Percentiles rank a stretch among this genome's conserved stretches.
Conservation (phyloP, 345 rosid species). For the Hibiscus tridactylites region DNA sequence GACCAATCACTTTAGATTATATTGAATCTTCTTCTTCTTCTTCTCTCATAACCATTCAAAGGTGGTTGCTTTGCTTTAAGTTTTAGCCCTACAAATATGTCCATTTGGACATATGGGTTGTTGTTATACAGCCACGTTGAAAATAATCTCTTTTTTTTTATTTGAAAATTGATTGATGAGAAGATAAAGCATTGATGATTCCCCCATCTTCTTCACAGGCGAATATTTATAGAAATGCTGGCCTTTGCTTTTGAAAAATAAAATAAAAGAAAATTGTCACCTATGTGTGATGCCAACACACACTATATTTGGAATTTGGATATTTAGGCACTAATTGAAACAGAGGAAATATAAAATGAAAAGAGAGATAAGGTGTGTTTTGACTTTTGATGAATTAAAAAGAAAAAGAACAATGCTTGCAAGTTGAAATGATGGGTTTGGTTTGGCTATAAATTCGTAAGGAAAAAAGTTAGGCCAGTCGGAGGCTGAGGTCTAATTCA, state of each 20-base stretch:
- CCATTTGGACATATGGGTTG: background rate
- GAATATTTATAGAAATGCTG: constrained; percentile 18
- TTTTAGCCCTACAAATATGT: constrained; percentile 3
- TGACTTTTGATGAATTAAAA: background rate
- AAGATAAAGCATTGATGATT: constrained; percentile 24
- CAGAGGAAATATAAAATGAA: background rate
- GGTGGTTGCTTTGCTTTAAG: constrained; percentile 13
- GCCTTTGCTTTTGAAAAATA: background rate
- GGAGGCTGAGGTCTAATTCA: too few relatives aligned
- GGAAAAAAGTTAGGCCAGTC: background rate
- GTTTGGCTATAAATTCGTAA: background rate
- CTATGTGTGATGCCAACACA: background rate
- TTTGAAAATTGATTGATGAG: constrained; percentile 6
- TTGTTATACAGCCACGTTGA: constrained; percentile 3
- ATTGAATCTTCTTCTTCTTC: background rate
- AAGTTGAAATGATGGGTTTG: too few relatives aligned
- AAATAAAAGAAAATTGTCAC: background rate
- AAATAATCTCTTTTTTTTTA: background rate
- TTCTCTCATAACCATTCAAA: constrained; percentile 11
- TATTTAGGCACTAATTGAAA: background rate
- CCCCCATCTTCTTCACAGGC: constrained; percentile 12
- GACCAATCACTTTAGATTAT: background rate
- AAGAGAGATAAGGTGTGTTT: background rate
- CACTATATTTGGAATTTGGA: constrained; percentile 4
- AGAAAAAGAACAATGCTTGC: background rate